Conservation (phyloP, 768 basidiomycete species). For the Hericium alpestre region DNA sequence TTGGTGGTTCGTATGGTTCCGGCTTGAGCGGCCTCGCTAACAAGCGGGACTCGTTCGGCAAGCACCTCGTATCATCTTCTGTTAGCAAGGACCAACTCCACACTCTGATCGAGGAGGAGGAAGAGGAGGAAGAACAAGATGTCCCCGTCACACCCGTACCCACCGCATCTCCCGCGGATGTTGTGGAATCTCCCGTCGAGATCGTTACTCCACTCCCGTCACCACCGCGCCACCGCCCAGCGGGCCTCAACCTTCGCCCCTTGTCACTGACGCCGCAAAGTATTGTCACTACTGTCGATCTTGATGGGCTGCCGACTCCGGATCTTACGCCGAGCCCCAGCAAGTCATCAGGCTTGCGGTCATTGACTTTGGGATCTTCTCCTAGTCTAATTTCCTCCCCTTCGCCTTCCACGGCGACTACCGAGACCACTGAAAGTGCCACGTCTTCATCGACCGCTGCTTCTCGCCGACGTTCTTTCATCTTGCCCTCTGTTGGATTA, state of each 20-base stretch:
- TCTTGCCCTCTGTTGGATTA: constrained; percentile 20
- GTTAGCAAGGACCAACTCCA: constrained; percentile 62
- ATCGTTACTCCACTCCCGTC: constrained; percentile 13
- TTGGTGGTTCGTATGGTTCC: constrained; percentile 30
- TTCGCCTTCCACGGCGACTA: neutral
- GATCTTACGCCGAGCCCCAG: constrained; percentile 44
- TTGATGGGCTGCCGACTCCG: constrained; percentile 19
- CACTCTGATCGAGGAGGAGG: constrained; percentile 78
- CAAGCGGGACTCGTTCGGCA: constrained; percentile 77
- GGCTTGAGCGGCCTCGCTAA: constrained; percentile 33
- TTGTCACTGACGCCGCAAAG: constrained; percentile 56
- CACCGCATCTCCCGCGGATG: neutral
- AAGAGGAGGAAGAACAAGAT: constrained; percentile 57
- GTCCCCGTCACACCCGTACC: constrained; percentile 1
- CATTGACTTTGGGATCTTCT: constrained; percentile 36
- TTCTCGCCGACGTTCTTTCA: constrained; percentile 23
- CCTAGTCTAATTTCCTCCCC: constrained; percentile 11
- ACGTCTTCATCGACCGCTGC: constrained; percentile 6
- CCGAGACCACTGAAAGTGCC: neutral
- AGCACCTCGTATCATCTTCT: constrained; percentile 50
- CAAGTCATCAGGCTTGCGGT: constrained; percentile 37
- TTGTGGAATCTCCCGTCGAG: constrained; percentile 5
- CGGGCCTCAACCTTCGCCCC: constrained; percentile 56
- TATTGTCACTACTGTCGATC: constrained; percentile 22
- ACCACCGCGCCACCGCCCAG: constrained; percentile 49